phyloP scores from a whole-genome alignment of 495 filamentous ascomycete genomes.

The Saxispiralis lemnorum region DNA sequence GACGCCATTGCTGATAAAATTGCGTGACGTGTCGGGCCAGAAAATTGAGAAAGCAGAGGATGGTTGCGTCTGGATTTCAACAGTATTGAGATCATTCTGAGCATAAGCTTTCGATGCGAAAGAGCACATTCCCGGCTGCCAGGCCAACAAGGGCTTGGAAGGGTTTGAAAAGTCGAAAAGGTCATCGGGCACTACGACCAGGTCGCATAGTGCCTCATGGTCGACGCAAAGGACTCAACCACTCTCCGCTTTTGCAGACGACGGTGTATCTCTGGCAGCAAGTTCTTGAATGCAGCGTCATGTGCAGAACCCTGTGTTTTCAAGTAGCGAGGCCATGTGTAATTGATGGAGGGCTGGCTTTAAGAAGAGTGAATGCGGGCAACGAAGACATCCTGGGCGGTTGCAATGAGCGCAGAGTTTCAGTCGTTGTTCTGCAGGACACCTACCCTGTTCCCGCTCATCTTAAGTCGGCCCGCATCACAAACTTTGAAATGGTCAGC shows the following conservation, averaged over 20 bases:
- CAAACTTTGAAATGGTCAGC: slow-evolving; percentile 5
- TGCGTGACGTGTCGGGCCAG: no score
- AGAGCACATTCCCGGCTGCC: background rate
- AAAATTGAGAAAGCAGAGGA: background rate
- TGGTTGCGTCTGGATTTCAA: background rate
- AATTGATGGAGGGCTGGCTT: background rate
- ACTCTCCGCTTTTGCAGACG: background rate
- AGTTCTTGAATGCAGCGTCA: background rate
- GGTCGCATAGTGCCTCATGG: background rate
- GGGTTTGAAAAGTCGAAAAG: background rate
- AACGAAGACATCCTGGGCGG: slow-evolving; percentile 1
- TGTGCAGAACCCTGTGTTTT: background rate
- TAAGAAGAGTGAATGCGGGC: slow-evolving; percentile 1
- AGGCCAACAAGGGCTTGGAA: background rate
- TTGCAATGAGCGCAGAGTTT: background rate
- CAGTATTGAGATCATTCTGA: background rate
- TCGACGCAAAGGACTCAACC: background rate
- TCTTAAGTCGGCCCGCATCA: slow-evolving; percentile 9
- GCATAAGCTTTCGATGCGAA: background rate
- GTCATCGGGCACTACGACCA: background rate
- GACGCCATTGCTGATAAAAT: no score
- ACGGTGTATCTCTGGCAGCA: background rate
- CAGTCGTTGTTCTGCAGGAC: slow-evolving; percentile 1
- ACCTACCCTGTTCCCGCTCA: slow-evolving; percentile 5
- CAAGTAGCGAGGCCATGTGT: slow-evolving; percentile 3